phyloP scores from a whole-genome alignment of 2,329 filamentous ascomycete species.

The Sporothrix phasma region DNA sequence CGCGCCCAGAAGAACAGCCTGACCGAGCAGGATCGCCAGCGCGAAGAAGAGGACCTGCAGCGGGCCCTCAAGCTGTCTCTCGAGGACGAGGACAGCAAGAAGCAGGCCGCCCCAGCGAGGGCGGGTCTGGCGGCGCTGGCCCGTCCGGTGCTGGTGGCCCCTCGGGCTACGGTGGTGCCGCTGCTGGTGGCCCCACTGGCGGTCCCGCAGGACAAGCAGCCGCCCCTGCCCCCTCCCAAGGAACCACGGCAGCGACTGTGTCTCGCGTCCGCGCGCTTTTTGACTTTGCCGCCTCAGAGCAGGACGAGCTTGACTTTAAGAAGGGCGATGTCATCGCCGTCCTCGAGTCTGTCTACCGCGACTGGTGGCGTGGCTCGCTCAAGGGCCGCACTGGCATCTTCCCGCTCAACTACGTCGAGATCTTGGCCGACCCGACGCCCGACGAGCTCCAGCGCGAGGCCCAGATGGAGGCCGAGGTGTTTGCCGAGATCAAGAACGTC shows the following conservation, averaged over 20 bases:
- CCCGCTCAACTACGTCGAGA: slow-evolving; percentile 97
- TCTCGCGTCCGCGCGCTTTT: slow-evolving; percentile 88
- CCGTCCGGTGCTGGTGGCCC: slow-evolving; percentile 3
- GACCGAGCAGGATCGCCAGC: slow-evolving; percentile 79
- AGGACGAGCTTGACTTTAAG: slow-evolving; percentile 89
- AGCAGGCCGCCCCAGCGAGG: slow-evolving; percentile 32
- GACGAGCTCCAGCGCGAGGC: slow-evolving; percentile 93
- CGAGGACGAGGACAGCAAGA: slow-evolving; percentile 68
- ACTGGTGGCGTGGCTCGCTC: slow-evolving; percentile 97
- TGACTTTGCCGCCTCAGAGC: slow-evolving; percentile 89
- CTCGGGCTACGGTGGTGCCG: slow-evolving; percentile 29
- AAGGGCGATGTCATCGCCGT: slow-evolving; percentile 97
- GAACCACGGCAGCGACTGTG: slow-evolving; percentile 91
- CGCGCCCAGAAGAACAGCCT: slow-evolving; percentile 85
- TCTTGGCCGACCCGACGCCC: slow-evolving; percentile 84
- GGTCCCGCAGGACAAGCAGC: background rate
- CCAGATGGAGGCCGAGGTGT: slow-evolving; percentile 74
- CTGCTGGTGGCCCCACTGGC: slow-evolving; percentile 39
- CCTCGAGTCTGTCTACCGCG: slow-evolving; percentile 94
- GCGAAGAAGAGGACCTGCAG: slow-evolving; percentile 94
- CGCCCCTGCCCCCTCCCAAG: slow-evolving; percentile 40
- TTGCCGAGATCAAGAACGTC: slow-evolving; percentile 54
- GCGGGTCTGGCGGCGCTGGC: slow-evolving; percentile 23
- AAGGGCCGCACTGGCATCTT: slow-evolving; percentile 96
- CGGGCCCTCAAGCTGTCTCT: slow-evolving; percentile 90